Conservation (phyloP, 108 stramenopile genomes). For the Nitzschia putrida region DNA sequence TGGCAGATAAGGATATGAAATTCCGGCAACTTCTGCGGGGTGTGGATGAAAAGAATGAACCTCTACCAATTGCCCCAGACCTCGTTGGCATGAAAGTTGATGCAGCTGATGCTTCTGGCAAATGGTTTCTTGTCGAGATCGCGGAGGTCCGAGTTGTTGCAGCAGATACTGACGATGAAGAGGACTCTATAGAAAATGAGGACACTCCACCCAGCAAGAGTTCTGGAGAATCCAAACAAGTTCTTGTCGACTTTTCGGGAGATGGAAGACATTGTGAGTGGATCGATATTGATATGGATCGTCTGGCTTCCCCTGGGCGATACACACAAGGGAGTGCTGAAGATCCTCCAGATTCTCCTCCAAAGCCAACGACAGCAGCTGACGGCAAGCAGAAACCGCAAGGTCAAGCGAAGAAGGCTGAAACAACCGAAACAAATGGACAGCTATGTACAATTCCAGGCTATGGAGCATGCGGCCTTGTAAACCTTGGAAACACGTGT, state of each 20-base stretch:
- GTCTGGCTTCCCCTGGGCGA: slow-evolving; percentile 76
- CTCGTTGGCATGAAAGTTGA: slow-evolving; percentile 66
- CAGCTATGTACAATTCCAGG: slow-evolving; percentile 78
- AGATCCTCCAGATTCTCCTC: slow-evolving; percentile 15
- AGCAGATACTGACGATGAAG: slow-evolving; percentile 49
- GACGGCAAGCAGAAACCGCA: slow-evolving; percentile 47
- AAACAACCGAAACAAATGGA: slow-evolving; percentile 26
- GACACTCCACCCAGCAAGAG: slow-evolving; percentile 13
- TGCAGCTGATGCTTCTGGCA: slow-evolving; percentile 80
- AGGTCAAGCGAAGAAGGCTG: slow-evolving; percentile 49
- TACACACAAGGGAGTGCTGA: slow-evolving; percentile 57
- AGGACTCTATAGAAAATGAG: slow-evolving; percentile 28
- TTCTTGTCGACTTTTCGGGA: slow-evolving; percentile 73
- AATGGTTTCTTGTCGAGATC: slow-evolving; percentile 80
- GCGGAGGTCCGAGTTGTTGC: slow-evolving; percentile 48
- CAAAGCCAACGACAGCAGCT: slow-evolving; percentile 27
- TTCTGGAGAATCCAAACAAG: slow-evolving; percentile 46
- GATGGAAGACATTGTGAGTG: slow-evolving; percentile 75
- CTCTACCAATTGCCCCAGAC: slow-evolving; percentile 35
- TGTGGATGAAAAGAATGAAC: slow-evolving; percentile 56
- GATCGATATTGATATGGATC: slow-evolving; percentile 84
- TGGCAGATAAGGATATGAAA: slow-evolving; percentile 70
- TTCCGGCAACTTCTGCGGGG: slow-evolving; percentile 69
- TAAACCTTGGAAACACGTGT: slow-evolving; percentile 95
- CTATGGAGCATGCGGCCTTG: slow-evolving; percentile 83